Base-by-base conservation (phyloP, 768 basidiomycete genomes). In the Rhizopogon salebrosus region DNA sequence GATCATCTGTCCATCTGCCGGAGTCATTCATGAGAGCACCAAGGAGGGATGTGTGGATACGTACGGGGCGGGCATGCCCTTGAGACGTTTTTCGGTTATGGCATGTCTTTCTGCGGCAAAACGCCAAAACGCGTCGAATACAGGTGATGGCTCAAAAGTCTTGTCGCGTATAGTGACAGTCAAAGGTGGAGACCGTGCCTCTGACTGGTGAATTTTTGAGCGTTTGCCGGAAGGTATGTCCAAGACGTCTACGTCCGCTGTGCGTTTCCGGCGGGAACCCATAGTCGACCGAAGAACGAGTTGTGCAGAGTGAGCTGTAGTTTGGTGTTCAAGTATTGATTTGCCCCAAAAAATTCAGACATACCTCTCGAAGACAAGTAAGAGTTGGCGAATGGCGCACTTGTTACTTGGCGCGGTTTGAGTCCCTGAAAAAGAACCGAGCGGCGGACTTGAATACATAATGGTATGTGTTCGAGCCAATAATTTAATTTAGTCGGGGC, bases 1-100 rank as follows among this genome's bases (percentile, higher is more conserved):
- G 60, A 62, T 92, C 86, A 1, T 75, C 63, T 0, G 88, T 88
- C 89, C 89, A 92, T 26, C 84, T 85, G 52, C 38, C n/a, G 39
- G 20, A 24, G 8, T 22, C 22, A 53, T 37, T 52, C 41, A 54
- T 45, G 22, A 49, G 34, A 37, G 20, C 23, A 6, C 10, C 9
- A 39, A 20, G 16, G 24, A 40, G 23, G 20, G 20, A 18, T 4
- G 40, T 13, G 31, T 52, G 24, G 6, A n/a, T 24, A 74, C 80
- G 68, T 57, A 85, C 83, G 82, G 83, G 55, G 70, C 62, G 40
- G 76, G 71, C 49, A 70, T 46, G 23, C 79, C 80, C 26, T 72
- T 66, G 39, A 78, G 75, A 50, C 84, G 76, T 52, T 67, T 74
- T 58, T 80, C 78, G 64, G 83, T 77, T 37, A 84, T 79, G 16